Evolutionary conservation across 441 rosid genomes (phyloP), one percentile per base, ranked within the genome.

Genomic region (Pelargonium cotyledonis): DNA sequence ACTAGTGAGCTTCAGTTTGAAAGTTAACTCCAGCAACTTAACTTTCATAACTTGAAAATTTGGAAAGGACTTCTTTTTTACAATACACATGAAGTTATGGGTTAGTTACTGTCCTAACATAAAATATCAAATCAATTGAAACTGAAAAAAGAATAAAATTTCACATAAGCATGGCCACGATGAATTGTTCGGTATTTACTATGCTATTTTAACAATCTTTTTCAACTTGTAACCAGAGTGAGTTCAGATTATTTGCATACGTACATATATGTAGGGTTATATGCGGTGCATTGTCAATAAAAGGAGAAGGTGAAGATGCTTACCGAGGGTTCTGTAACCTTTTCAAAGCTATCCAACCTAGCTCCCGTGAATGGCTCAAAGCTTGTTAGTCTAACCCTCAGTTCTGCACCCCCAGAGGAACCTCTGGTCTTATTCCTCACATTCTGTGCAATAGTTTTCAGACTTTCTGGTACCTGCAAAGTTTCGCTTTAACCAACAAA

Each of bases 381-480:
- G 57, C 57, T 49, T n/a, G 57, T 49, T n/a, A 49, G 57, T 49
- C 57, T 49, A 49, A 49, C 57, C 18, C 57, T 49, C 57, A 49
- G 57, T 49, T 49, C 57, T 12, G 57, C 31, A 29, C 31, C 57
- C 57, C 57, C 57, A 49, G 57, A 12, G 57, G 15, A 49, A 4
- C 16, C 57, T 49, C 15, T 49, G 14, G 6, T 49, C 16, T 49
- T n/a, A 12, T 49, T 14, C 57, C 15, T 49, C 16, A 12, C 49
- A 8, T 44, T 44, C 49, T 44, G 16, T 16, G 15, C 57, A 49
- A 49, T 1, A 12, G 57, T 49, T 18, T 49, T 49, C 57, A 49
- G 15, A 5, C 57, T 6, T 2, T 49, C 18, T 49, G 57, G 57
- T 49, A 49, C 57, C 57, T 49, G 57, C 57, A 49, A 49, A 49